phyloP scores from a whole-genome alignment of 1,284 basidiomycete genomes.

The Moesziomyces sp. region DNA sequence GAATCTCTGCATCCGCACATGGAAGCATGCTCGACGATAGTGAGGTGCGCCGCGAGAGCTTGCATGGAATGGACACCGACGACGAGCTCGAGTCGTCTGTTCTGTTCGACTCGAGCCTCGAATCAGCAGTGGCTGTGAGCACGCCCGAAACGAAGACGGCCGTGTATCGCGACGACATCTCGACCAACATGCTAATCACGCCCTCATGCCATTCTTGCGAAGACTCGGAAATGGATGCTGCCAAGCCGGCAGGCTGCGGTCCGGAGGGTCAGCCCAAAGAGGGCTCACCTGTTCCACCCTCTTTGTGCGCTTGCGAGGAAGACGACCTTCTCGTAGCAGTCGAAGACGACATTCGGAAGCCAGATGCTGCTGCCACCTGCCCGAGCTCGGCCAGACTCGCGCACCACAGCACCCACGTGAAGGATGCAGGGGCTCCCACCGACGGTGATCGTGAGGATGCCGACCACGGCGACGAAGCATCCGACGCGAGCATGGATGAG shows the following conservation, averaged over 20 bases:
- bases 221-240: background rate
- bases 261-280: background rate
- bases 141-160: background rate
- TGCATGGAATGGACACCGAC: no score
- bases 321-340: slow-evolving; percentile 24
- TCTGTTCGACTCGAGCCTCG: background rate
- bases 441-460: background rate
- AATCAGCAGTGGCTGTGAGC: background rate
- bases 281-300: background rate
- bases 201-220: slow-evolving; percentile 14
- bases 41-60: background rate
- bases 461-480: background rate
- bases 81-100: background rate
- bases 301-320: slow-evolving; percentile 18
- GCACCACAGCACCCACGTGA: background rate
- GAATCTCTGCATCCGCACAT: slow-evolving; percentile 8
- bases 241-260: no score
- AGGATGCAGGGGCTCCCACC: no score
- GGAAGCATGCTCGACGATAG: background rate
- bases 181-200: slow-evolving; percentile 16
- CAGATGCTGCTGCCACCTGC: background rate
- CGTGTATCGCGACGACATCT: slow-evolving; percentile 10
- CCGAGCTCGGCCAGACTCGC: background rate
- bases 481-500: background rate
- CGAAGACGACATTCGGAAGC: slow-evolving; percentile 29